A percentile compares a stretch with the other conserved stretches of the same genome.
Conservation (phyloP, 805 yeast genomes). For the Yamadazyma nakazawae region DNA sequence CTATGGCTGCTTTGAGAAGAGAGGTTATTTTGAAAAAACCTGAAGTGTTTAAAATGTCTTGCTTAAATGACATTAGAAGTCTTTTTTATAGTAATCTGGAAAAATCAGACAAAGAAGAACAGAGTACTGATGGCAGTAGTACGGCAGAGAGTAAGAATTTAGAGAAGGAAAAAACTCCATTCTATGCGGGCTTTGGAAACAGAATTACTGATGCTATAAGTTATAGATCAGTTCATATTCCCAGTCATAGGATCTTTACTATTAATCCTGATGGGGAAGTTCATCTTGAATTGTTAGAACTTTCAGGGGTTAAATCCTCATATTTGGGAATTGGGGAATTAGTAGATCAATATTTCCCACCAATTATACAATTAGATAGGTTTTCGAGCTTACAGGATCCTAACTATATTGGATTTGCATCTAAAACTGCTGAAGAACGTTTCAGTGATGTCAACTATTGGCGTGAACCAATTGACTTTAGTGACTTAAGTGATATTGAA, state of each 20-base stretch:
- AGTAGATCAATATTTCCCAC: conserved; percentile 97
- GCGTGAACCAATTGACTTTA: conserved; percentile 76
- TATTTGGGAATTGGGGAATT: conserved; percentile 88
- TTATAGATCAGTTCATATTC: conserved; percentile 89
- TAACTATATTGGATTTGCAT: conserved; percentile 1
- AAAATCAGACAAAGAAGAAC: background rate
- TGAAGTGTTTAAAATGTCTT: conserved; percentile 98
- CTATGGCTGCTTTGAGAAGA: conserved; percentile 89
- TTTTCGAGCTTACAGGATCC: conserved; percentile 15
- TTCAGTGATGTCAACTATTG: conserved; percentile 89
- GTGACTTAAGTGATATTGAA: conserved; percentile 55
- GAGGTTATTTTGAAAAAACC: conserved; percentile 94
- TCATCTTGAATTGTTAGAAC: conserved; percentile 90
- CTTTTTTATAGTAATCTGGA: conserved; percentile 46
- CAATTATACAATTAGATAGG: conserved; percentile 40
- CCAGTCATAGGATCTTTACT: conserved; percentile 90
- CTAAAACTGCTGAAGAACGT: conserved; percentile 44
- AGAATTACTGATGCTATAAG: conserved; percentile 95
- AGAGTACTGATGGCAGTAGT: background rate
- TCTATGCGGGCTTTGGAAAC: conserved; percentile 97
- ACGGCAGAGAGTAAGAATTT: background rate
- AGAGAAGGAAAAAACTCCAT: conserved; percentile 65
- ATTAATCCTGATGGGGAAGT: conserved; percentile 97
- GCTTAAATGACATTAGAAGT: conserved; percentile 78
- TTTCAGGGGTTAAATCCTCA: conserved; percentile 88